These are phyloP conservation scores for Zygoascus tannicola DNA, from an alignment of 805 yeast genomes.

Conservation along the genomic window DNA sequence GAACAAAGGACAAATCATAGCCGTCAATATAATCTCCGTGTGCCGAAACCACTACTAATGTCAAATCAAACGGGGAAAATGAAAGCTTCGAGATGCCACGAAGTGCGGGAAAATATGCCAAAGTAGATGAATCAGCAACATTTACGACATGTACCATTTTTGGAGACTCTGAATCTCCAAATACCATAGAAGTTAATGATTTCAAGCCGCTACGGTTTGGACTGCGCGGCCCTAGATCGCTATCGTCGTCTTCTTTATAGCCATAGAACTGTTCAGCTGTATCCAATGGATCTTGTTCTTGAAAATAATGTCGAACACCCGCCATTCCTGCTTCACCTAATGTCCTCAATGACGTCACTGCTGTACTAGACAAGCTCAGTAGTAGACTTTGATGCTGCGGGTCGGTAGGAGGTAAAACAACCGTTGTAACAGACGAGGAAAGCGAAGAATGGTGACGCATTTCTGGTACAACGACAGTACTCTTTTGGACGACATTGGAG, in stretches of 20 bases:
- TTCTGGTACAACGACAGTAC: too few relatives aligned
- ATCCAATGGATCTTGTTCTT: too few relatives aligned
- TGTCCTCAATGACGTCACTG: slow-evolving; percentile 40
- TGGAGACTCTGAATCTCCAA: slow-evolving; percentile 16
- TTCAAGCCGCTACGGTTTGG: background rate
- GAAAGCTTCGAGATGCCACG: slow-evolving; percentile 54
- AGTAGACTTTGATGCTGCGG: slow-evolving; percentile 41
- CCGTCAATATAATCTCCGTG: slow-evolving; percentile 56
- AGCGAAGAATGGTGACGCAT: too few relatives aligned
- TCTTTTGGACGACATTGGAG: too few relatives aligned
- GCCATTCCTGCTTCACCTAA: slow-evolving; percentile 42
- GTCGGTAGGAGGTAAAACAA: slow-evolving; percentile 38
- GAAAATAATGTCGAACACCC: slow-evolving; percentile 31
- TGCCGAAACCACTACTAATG: slow-evolving; percentile 42
- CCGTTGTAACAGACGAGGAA: too few relatives aligned
- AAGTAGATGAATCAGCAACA: slow-evolving; percentile 32
- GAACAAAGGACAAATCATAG: slow-evolving; percentile 52
- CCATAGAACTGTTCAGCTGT: slow-evolving; percentile 1
- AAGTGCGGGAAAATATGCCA: slow-evolving; percentile 45
- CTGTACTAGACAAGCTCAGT: slow-evolving; percentile 41
- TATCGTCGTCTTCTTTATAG: background rate
- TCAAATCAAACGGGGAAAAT: slow-evolving; percentile 52
- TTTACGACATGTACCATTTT: slow-evolving; percentile 40
- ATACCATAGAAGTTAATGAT: slow-evolving; percentile 12
- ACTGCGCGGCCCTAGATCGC: background rate